Percentiles rank a stretch among this genome's conserved stretches.
Evolutionary conservation across 169 alveolate genomes (phyloP).

Genomic region (Neospora caninum): DNA sequence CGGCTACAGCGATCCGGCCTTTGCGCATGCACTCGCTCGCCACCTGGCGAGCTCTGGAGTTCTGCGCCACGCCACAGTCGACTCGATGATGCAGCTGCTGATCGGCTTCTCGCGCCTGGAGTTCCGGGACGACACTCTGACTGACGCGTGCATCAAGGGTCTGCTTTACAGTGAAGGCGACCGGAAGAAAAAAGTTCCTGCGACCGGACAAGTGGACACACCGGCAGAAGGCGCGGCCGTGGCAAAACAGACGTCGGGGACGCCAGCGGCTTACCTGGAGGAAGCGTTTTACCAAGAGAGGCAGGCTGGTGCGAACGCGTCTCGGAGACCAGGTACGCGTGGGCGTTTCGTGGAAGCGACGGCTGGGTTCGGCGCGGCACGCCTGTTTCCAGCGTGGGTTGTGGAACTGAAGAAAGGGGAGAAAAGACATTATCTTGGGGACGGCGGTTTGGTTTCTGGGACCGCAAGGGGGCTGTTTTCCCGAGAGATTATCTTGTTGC

Average conservation of each 20-base stretch:
- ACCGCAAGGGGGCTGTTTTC: too few species aligned
- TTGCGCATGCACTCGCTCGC: neutral
- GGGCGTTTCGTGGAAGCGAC: too few species aligned
- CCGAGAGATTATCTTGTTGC: too few species aligned
- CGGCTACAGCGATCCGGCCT: constrained; percentile 26
- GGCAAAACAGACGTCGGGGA: neutral
- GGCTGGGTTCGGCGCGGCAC: too few species aligned
- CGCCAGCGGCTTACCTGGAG: neutral
- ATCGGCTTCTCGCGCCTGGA: constrained; percentile 34
- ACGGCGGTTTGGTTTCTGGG: too few species aligned
- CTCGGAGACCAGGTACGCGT: neutral
- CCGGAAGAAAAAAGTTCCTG: neutral
- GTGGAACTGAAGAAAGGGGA: too few species aligned
- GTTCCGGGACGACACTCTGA: constrained; percentile 6
- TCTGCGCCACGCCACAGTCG: neutral
- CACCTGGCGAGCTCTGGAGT: neutral
- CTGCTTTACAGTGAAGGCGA: neutral
- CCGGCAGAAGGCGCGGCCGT: neutral
- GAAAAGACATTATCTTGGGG: too few species aligned
- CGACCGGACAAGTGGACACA: too few species aligned
- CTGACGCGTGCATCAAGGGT: constrained; percentile 1
- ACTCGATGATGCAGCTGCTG: constrained; percentile 37
- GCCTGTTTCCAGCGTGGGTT: too few species aligned
- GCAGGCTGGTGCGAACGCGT: neutral
- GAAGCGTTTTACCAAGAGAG: neutral